A percentile compares a stretch with the other conserved stretches of the same genome.
Evolutionary conservation across 106 monocot species (phyloP).

Genomic region (Platanthera zijinensis): DNA sequence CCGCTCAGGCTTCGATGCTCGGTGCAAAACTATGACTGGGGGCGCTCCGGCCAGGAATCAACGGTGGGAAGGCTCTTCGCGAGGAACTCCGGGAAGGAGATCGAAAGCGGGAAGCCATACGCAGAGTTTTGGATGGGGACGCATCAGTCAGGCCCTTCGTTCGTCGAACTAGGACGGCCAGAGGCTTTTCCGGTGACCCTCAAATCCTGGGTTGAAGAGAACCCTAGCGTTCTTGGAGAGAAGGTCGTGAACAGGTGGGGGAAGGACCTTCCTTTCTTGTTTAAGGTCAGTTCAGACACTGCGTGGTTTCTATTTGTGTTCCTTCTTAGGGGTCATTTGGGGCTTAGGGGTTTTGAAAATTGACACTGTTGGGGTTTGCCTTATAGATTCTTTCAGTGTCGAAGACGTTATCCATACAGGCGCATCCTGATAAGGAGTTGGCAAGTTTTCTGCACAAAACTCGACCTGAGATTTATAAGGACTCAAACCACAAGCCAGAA

Average conservation of each 20-base stretch:
- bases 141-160: too few species aligned
- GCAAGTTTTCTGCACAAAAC: conserved; percentile 53
- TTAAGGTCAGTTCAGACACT: conserved; percentile 49
- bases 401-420: conserved; percentile 96
- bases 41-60: conserved; percentile 46
- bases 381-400: conserved; percentile 85
- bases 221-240: conserved; percentile 35
- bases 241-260: conserved; percentile 57
- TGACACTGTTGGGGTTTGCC: neutral
- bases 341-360: neutral
- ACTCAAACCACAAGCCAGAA: conserved; percentile 77
- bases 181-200: too few species aligned
- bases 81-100: conserved; percentile 27
- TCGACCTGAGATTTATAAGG: conserved; percentile 19
- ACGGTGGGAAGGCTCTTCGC: conserved; percentile 52
- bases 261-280: conserved; percentile 74
- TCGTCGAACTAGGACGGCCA: too few species aligned
- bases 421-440: conserved; percentile 86
- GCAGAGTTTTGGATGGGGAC: too few species aligned
- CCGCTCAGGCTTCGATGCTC: conserved; percentile 50
- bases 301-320: neutral
- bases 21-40: conserved; percentile 95
- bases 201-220: too few species aligned
- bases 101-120: conserved; percentile 13
- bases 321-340: neutral